Evolutionary conservation across 768 basidiomycete species (phyloP).

Genomic region (Trametes cubensis): DNA sequence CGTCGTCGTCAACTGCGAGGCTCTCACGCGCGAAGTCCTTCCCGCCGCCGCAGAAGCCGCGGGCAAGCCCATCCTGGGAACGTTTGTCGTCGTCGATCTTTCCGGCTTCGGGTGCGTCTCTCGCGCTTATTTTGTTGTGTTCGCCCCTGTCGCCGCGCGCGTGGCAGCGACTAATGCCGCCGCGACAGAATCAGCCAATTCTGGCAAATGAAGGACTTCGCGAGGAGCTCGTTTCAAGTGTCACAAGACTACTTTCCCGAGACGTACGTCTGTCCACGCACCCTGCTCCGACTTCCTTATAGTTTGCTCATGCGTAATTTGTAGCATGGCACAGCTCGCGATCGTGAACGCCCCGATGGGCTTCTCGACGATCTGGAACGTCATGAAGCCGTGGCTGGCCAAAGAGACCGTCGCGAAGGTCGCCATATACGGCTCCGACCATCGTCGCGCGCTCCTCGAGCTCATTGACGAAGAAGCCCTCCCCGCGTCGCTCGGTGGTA

Average conservation of each 20-base stretch:
- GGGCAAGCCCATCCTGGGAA: constrained; percentile 50
- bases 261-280: constrained; percentile 48
- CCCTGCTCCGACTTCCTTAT: neutral
- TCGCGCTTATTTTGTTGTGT: no score
- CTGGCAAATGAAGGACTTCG: constrained; percentile 75
- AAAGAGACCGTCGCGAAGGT: constrained; percentile 74
- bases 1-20: constrained; percentile 66
- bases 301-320: neutral
- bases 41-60: constrained; percentile 65
- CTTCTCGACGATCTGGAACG: constrained; percentile 72
- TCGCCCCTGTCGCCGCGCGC: neutral
- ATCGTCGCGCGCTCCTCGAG: constrained; percentile 56
- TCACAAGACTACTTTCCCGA: constrained; percentile 82
- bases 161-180: no score
- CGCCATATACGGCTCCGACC: constrained; percentile 64
- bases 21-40: constrained; percentile 63
- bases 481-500: constrained; percentile 63
- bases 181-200: constrained; percentile 59
- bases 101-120: constrained; percentile 64
- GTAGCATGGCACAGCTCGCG: constrained; percentile 71
- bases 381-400: constrained; percentile 72
- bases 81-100: constrained; percentile 69
- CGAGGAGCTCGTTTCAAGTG: constrained; percentile 64
- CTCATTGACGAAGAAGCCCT: constrained; percentile 66
- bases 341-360: constrained; percentile 75